phyloP scores from a whole-genome alignment of 768 basidiomycete genomes.

The Termitomyces sp. region DNA sequence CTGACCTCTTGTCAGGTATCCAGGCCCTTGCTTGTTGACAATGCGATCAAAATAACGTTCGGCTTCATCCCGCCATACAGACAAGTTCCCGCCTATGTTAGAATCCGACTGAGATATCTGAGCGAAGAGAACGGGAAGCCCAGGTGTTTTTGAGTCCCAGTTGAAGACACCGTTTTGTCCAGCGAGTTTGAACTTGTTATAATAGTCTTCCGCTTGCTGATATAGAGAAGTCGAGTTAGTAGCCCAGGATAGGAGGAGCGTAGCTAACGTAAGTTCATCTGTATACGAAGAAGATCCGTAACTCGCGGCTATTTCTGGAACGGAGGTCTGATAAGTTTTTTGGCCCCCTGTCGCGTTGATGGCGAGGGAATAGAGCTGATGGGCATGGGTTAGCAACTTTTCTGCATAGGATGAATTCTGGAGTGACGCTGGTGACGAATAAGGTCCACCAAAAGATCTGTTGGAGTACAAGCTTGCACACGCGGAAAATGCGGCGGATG shows the following conservation, averaged over 20 bases:
- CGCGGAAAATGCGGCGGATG: slow-evolving; percentile 84
- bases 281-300: slow-evolving; percentile 72
- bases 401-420: slow-evolving; percentile 70
- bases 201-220: slow-evolving; percentile 60
- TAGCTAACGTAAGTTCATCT: slow-evolving; percentile 75
- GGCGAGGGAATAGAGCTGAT: slow-evolving; percentile 73
- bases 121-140: slow-evolving; percentile 68
- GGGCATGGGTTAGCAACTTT: slow-evolving; percentile 69
- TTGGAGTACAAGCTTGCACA: slow-evolving; percentile 80
- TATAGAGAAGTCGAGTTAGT: slow-evolving; percentile 59
- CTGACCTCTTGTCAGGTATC: slow-evolving; percentile 60
- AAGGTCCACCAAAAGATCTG: slow-evolving; percentile 44
- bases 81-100: slow-evolving; percentile 50
- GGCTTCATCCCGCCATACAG: slow-evolving; percentile 64
- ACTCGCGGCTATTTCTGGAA: slow-evolving; percentile 56
- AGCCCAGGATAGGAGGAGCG: slow-evolving; percentile 72
- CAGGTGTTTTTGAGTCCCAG: slow-evolving; percentile 86
- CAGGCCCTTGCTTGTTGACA: slow-evolving; percentile 52
- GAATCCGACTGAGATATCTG: slow-evolving; percentile 65
- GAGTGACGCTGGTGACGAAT: slow-evolving; percentile 61
- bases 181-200: slow-evolving; percentile 50
- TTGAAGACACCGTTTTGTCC: slow-evolving; percentile 66
- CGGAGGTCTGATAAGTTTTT: slow-evolving; percentile 64
- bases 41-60: slow-evolving; percentile 77
- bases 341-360: slow-evolving; percentile 59